Evolutionary conservation across 768 basidiomycete species (phyloP).

Genomic region (Suillus brevipes): DNA sequence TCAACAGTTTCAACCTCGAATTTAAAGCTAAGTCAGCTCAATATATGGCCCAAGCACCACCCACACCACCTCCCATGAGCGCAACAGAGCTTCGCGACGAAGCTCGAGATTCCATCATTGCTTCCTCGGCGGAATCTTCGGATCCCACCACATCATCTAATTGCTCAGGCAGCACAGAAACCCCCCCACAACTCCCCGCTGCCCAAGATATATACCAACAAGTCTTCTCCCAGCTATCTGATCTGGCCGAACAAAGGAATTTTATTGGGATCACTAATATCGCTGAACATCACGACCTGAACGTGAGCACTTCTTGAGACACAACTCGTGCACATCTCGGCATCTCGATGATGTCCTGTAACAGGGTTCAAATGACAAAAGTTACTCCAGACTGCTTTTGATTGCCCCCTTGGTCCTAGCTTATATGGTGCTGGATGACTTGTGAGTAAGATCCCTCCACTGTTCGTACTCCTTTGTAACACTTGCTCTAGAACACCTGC

Average conservation of each 20-base stretch:
- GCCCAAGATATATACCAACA: conserved; percentile 42
- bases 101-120: conserved; percentile 31
- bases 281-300: conserved; percentile 56
- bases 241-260: conserved; percentile 46
- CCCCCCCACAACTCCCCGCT: conserved; percentile 17
- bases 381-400: conserved; percentile 49
- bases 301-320: conserved; percentile 38
- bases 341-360: conserved; percentile 6
- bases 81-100: conserved; percentile 58
- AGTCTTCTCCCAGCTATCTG: conserved; percentile 44
- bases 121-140: background rate
- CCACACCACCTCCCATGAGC: conserved; percentile 63
- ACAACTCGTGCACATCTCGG: background rate
- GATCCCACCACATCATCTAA: background rate
- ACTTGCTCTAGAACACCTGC: conserved; percentile 51
- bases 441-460: conserved; percentile 42
- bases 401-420: conserved; percentile 62
- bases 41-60: conserved; percentile 57
- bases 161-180: conserved; percentile 13
- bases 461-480: conserved; percentile 1
- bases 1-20: conserved; percentile 4
- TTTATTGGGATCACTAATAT: conserved; percentile 42
- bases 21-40: conserved; percentile 8
- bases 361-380: conserved; percentile 41
- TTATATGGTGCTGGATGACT: conserved; percentile 62